Conservation (phyloP, 768 basidiomycete species). For the Pisolithus albus region DNA sequence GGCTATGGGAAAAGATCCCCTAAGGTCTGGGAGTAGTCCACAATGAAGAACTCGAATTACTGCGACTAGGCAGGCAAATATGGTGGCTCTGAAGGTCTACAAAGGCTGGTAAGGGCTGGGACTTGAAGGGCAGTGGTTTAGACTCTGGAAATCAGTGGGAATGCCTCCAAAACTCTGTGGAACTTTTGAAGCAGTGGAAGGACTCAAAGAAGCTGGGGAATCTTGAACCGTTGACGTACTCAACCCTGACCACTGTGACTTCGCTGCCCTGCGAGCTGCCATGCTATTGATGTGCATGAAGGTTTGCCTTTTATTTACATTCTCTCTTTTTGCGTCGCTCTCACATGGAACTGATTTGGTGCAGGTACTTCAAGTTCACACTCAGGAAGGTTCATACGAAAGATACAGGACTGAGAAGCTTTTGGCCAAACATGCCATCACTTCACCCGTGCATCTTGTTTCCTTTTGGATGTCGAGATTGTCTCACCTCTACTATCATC, state of each 20-base stretch:
- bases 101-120: no score
- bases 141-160: no score
- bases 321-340: conserved; percentile 1
- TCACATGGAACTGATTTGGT: conserved; percentile 2
- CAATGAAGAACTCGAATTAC: no score
- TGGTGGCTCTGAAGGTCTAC: no score
- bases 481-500: background rate
- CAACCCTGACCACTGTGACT: conserved; percentile 82
- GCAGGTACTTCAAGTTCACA: conserved; percentile 74
- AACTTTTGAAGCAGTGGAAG: no score
- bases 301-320: conserved; percentile 38
- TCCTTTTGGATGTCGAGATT: background rate
- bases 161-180: no score
- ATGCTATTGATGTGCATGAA: conserved; percentile 82
- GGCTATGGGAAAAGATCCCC: no score
- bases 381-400: conserved; percentile 89
- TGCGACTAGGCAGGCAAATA: no score
- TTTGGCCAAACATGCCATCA: conserved; percentile 78
- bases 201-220: no score
- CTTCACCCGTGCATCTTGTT: conserved; percentile 9
- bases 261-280: conserved; percentile 75
- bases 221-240: conserved; percentile 82
- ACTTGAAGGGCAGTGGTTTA: no score
- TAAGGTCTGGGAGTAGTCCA: no score
- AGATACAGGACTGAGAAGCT: conserved; percentile 89